phyloP scores from a whole-genome alignment of 2,329 filamentous ascomycete species.

The Cryphonectria japonica region DNA sequence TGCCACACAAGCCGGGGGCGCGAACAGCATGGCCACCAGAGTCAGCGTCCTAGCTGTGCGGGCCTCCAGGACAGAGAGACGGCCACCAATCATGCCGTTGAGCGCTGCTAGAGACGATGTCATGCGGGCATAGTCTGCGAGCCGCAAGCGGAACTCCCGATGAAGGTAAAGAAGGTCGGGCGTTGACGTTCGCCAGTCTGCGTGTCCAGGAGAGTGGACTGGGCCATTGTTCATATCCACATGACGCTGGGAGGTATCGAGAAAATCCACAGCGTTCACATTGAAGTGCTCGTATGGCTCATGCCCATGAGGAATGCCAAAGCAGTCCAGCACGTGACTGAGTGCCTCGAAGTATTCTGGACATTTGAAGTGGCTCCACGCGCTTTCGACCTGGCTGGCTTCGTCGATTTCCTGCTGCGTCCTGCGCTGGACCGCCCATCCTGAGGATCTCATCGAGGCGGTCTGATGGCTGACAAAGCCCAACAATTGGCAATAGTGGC shows the following conservation, averaged over 20 bases:
- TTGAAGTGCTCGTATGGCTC: slow-evolving; percentile 14
- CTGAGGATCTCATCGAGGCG: slow-evolving; percentile 22
- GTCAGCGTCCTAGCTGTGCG: slow-evolving; percentile 18
- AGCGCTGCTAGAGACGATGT: slow-evolving; percentile 34
- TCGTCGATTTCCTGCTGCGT: slow-evolving; percentile 21
- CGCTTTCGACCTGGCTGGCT: slow-evolving; percentile 22
- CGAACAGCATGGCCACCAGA: slow-evolving; percentile 18
- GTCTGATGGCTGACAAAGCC: slow-evolving; percentile 24
- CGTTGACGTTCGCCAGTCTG: slow-evolving; percentile 14
- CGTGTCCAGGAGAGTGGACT: not conserved
- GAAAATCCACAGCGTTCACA: not conserved
- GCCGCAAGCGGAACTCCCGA: slow-evolving; percentile 18
- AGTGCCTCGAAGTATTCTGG: slow-evolving; percentile 25
- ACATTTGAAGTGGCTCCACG: slow-evolving; percentile 25
- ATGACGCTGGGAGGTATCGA: no score
- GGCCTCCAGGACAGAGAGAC: slow-evolving; percentile 24
- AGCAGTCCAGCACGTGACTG: slow-evolving; percentile 13
- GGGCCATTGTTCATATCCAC: not conserved
- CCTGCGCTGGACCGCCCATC: slow-evolving; percentile 19
- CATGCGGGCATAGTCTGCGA: slow-evolving; percentile 24
- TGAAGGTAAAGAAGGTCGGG: slow-evolving; percentile 21
- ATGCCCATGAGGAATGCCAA: slow-evolving; percentile 11
- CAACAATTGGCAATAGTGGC: slow-evolving; percentile 25
- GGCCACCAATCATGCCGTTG: slow-evolving; percentile 23
- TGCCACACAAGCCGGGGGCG: slow-evolving; percentile 18